phyloP scores from a whole-genome alignment of 257 asterid species.

The Salvia rosmarinus region DNA sequence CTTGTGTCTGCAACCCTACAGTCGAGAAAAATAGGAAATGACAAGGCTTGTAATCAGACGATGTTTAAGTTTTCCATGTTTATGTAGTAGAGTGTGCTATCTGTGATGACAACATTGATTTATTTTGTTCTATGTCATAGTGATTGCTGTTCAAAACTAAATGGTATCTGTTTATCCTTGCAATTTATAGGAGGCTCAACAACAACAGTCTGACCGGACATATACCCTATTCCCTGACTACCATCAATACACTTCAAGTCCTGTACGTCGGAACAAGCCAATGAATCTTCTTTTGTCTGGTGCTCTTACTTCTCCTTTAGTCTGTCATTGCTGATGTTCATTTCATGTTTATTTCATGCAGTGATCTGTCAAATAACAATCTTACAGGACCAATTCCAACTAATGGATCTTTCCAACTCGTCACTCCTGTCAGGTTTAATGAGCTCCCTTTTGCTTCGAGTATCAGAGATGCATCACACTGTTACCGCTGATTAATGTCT shows the following conservation, averaged over 20 bases:
- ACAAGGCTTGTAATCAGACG: neutral
- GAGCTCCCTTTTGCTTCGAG: neutral
- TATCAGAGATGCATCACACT: conserved; percentile 17
- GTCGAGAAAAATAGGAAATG: neutral
- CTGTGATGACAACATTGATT: conserved; percentile 21
- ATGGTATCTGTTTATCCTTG: conserved; percentile 33
- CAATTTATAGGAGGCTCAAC: conserved; percentile 83
- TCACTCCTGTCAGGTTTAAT: conserved; percentile 91
- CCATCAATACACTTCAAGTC: conserved; percentile 76
- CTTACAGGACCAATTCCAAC: conserved; percentile 70
- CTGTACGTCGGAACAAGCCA: conserved; percentile 67
- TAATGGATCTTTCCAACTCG: conserved; percentile 88
- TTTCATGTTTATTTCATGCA: conserved; percentile 47
- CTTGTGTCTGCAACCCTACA: conserved; percentile 2
- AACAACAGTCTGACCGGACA: conserved; percentile 77
- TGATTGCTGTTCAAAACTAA: conserved; percentile 26
- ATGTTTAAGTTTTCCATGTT: conserved; percentile 6
- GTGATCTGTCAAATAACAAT: conserved; percentile 84
- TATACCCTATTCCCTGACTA: conserved; percentile 75
- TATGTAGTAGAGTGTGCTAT: neutral
- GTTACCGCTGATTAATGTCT: conserved; percentile 37
- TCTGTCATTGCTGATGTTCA: conserved; percentile 28
- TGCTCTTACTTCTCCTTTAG: conserved; percentile 11
- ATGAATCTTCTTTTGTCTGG: conserved; percentile 22
- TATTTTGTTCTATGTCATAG: conserved; percentile 23